Conservation (phyloP, 345 rosid species). For the Orychophragmus violaceus region DNA sequence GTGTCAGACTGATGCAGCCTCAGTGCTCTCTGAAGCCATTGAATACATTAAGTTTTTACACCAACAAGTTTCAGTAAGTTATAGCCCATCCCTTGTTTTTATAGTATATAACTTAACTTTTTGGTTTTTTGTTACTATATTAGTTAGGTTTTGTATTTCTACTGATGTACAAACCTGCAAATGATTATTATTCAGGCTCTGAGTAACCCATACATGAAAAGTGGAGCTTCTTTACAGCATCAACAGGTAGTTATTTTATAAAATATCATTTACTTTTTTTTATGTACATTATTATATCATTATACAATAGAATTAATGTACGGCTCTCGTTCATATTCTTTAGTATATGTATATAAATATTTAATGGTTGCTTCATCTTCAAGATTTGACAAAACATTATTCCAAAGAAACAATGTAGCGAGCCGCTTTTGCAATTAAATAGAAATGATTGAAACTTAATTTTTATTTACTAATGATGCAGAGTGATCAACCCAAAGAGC, state of each 20-base stretch:
- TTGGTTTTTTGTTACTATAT: background rate
- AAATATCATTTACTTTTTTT: too few relatives aligned
- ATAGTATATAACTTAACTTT: constrained; percentile 4
- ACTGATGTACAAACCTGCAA: constrained; percentile 30
- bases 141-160: background rate
- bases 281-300: constrained; percentile 1
- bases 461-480: constrained; percentile 1
- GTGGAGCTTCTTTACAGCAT: constrained; percentile 73
- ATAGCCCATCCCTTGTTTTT: constrained; percentile 15
- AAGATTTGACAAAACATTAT: constrained; percentile 21
- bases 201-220: constrained; percentile 92
- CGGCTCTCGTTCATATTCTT: constrained; percentile 14
- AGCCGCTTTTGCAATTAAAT: background rate
- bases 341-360: background rate
- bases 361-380: constrained; percentile 26
- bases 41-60: constrained; percentile 97
- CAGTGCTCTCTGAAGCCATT: constrained; percentile 97
- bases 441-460: background rate
- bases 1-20: constrained; percentile 97
- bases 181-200: constrained; percentile 50
- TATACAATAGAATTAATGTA: constrained; percentile 11
- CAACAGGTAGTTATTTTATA: constrained; percentile 46
- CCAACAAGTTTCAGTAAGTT: constrained; percentile 82
- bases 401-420: constrained; percentile 16
- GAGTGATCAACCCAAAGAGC: constrained; percentile 49